Evolutionary conservation across 768 basidiomycete species (phyloP).

Genomic region (Rhodosporidiobolus odoratus): DNA sequence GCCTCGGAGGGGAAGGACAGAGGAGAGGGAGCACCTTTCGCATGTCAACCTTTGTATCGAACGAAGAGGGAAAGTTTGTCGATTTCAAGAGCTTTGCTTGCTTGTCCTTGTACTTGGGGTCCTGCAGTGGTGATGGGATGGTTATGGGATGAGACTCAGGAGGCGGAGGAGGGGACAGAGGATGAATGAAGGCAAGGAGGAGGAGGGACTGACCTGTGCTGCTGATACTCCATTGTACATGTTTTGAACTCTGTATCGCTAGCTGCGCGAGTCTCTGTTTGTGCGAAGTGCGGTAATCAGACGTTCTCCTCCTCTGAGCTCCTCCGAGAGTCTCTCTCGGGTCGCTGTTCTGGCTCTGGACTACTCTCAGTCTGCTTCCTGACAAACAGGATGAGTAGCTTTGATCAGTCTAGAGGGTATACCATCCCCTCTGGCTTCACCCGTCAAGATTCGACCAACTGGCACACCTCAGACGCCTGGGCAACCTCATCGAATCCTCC

Average conservation of each 20-base stretch:
- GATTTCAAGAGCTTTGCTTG: slow-evolving; percentile 8
- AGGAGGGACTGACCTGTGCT: background rate
- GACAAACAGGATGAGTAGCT: slow-evolving; percentile 24
- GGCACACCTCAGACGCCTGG: slow-evolving; percentile 11
- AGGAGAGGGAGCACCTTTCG: slow-evolving; percentile 18
- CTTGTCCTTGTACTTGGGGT: slow-evolving; percentile 19
- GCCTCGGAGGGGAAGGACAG: background rate
- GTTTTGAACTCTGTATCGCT: background rate
- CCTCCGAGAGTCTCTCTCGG: no score
- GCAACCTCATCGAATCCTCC: background rate
- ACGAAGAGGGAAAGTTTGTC: slow-evolving; percentile 37
- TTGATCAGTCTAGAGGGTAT: slow-evolving; percentile 25
- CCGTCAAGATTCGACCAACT: background rate
- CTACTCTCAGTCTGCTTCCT: no score
- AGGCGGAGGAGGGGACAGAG: background rate
- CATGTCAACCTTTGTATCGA: slow-evolving; percentile 43
- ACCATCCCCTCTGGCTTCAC: background rate
- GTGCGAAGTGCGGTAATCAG: background rate
- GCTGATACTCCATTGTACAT: slow-evolving; percentile 16
- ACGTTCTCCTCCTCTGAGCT: background rate
- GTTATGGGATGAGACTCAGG: no score
- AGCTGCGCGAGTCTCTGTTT: background rate
- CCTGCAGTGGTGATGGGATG: slow-evolving; percentile 5
- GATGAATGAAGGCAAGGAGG: background rate
- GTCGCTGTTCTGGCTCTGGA: no score